A percentile compares a stretch with the other conserved stretches of the same genome.
Evolutionary conservation across 2,329 filamentous ascomycete genomes (phyloP).

Genomic region (Penicillium sumatraense): DNA sequence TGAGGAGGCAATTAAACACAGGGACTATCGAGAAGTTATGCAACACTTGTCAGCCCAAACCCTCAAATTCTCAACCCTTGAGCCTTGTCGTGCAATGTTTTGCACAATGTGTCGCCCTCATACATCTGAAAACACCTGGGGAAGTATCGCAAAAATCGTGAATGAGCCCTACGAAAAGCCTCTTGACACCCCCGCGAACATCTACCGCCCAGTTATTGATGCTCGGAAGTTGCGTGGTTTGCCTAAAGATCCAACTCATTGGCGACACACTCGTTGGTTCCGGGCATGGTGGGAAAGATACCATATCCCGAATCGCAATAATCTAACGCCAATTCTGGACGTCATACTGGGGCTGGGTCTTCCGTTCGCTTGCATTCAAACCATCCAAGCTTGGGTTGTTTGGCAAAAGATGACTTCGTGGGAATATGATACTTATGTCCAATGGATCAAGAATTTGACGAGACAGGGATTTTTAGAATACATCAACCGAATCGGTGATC

Average conservation of each 20-base stretch:
- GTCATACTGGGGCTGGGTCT: background rate
- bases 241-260: background rate
- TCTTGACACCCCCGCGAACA: slow-evolving; percentile 35
- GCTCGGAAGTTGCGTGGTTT: background rate
- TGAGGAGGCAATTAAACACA: background rate
- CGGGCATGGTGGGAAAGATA: background rate
- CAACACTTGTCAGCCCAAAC: background rate
- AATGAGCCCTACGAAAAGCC: slow-evolving; percentile 29
- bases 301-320: background rate
- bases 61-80: background rate
- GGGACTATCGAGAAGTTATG: background rate
- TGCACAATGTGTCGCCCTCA: slow-evolving; percentile 22
- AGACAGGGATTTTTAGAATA: background rate
- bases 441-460: background rate
- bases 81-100: slow-evolving; percentile 3
- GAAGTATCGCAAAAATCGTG: slow-evolving; percentile 49
- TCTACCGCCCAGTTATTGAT: slow-evolving; percentile 32
- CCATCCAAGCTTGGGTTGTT: background rate
- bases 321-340: background rate
- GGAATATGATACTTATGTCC: background rate
- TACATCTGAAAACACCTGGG: slow-evolving; percentile 47
- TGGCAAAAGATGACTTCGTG: background rate
- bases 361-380: background rate
- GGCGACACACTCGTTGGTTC: background rate
- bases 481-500: background rate